phyloP scores from a whole-genome alignment of 2,329 filamentous ascomycete species.

The Exophiala calicioides region DNA sequence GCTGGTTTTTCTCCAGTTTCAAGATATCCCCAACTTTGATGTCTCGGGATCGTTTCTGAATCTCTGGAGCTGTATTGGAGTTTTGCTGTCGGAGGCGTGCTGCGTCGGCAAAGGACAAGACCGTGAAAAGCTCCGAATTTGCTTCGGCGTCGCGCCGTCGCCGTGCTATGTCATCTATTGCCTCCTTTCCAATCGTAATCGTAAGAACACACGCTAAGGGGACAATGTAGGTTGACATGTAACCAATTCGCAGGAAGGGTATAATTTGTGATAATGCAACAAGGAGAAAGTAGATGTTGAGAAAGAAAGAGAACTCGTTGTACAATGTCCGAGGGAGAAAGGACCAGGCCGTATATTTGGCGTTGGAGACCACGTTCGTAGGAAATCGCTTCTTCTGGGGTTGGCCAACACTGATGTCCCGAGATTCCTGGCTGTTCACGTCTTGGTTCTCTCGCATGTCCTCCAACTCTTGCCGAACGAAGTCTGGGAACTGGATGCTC shows the following conservation, averaged over 20 bases:
- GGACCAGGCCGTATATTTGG: conserved; percentile 93
- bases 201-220: conserved; percentile 87
- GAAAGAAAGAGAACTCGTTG: conserved; percentile 99
- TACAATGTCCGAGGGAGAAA: conserved; percentile 94
- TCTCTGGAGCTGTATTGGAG: conserved; percentile 51
- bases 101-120: conserved; percentile 62
- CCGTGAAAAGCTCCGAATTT: conserved; percentile 84
- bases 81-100: conserved; percentile 28
- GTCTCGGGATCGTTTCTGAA: conserved; percentile 79
- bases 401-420: conserved; percentile 74
- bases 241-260: conserved; percentile 85
- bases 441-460: conserved; percentile 40
- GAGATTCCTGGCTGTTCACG: conserved; percentile 55
- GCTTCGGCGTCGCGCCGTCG: conserved; percentile 87
- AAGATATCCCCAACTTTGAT: conserved; percentile 94
- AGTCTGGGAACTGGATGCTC: conserved; percentile 34
- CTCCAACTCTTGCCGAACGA: conserved; percentile 29
- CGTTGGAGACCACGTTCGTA: conserved; percentile 89
- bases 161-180: conserved; percentile 85
- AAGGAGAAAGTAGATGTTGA: conserved; percentile 98
- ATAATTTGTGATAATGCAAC: conserved; percentile 94
- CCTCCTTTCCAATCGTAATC: conserved; percentile 94
- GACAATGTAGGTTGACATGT: conserved; percentile 90
- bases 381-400: conserved; percentile 75
- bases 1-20: conserved; percentile 86